Evolutionary conservation across 2,329 filamentous ascomycete species (phyloP), one percentile per base, ranked within the genome.

Genomic region (Dothiorella sarmentorum): DNA sequence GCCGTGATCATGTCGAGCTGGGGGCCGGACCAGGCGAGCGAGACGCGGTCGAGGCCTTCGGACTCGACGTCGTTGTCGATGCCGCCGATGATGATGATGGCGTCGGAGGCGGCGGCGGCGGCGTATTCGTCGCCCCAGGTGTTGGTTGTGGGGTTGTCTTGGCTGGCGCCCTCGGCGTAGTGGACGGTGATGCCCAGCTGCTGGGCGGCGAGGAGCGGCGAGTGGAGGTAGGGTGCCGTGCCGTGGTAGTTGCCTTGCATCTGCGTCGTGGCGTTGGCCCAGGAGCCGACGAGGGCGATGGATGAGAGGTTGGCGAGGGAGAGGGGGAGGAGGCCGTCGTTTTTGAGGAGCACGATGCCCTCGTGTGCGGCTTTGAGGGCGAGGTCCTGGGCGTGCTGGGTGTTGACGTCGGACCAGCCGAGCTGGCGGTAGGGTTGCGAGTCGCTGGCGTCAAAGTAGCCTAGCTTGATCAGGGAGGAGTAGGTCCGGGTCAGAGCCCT

Each of bases 211-310:
- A 76, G 77, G 0, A 83, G 71, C 0, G 83, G 83, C 3, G 76
- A 79, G 62, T 76, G 78, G 3, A 82, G 71, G 68, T 82, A 86
- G 0, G 82, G 82, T 0, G 85, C 76, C 2, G 75, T 69, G 26
- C 84, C 84, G 59, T 67, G 75, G 69, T 87, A 87, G 64, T 83
- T 83, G 0, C 49, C 49, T 52, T 81, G 81, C 73, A 87, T 77
- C 60, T 85, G 77, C 4, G 70, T 73, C 0, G 81, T 82, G 6
- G 80, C 80, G 53, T 83, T 83, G 2, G 80, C 82, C 77, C 82
- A 86, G 45, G 77, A 78, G 0, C 84, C 84, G 26, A 87, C 72
- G 42, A 87, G 70, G 0, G 81, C 83, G 3, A 86, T 72, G 6
- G 70, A 76, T 9, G 69, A 69, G 40, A 69, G 71, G 15, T 73